phyloP scores from a whole-genome alignment of 2,329 filamentous ascomycete genomes.

The Exophiala spinifera region DNA sequence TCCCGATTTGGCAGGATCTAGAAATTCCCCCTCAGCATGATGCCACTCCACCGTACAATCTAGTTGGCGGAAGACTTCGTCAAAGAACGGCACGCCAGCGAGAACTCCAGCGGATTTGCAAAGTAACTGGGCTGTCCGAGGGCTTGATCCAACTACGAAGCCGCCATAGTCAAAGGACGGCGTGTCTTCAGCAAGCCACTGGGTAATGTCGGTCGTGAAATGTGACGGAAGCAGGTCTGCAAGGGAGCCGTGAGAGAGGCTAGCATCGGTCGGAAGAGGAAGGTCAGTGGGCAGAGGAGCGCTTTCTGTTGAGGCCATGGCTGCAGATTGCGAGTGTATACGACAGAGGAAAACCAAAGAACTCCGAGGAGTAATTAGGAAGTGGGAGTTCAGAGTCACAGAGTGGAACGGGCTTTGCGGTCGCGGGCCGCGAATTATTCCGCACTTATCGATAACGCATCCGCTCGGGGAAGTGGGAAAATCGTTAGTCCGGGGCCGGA shows the following conservation, averaged over 20 bases:
- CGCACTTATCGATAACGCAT: too few species aligned
- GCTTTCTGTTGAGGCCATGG: background rate
- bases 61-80: slow-evolving; percentile 86
- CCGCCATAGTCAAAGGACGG: slow-evolving; percentile 96
- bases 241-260: slow-evolving; percentile 23
- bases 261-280: slow-evolving; percentile 16
- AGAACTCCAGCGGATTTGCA: slow-evolving; percentile 74
- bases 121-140: slow-evolving; percentile 63
- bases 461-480: too few species aligned
- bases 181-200: slow-evolving; percentile 94
- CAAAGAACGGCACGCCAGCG: slow-evolving; percentile 90
- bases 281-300: slow-evolving; percentile 19
- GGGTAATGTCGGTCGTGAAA: slow-evolving; percentile 29
- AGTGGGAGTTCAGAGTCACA: too few species aligned
- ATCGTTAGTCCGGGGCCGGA: too few species aligned
- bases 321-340: background rate
- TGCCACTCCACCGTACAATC: slow-evolving; percentile 93
- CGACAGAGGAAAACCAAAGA: background rate
- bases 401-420: too few species aligned
- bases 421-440: too few species aligned
- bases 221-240: slow-evolving; percentile 29
- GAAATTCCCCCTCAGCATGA: slow-evolving; percentile 66
- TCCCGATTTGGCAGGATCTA: slow-evolving; percentile 57
- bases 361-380: too few species aligned
- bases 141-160: slow-evolving; percentile 80